These are phyloP conservation scores for Diatrype stigma DNA, from an alignment of 2,329 filamentous ascomycete genomes.

Conservation along the genomic window DNA sequence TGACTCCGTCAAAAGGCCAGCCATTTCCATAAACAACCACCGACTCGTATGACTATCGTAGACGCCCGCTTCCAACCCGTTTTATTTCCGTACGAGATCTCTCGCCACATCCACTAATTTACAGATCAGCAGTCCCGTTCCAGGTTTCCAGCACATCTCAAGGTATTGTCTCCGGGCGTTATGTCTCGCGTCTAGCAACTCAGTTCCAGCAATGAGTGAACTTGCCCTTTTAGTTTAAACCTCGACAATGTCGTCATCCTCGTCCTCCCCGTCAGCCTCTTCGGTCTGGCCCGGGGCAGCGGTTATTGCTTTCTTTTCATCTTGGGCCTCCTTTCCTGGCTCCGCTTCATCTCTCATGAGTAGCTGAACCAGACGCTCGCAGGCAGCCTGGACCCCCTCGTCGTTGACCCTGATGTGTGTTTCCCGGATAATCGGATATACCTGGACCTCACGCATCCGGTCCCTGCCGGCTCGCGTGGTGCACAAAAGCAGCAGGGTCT, in stretches of 20 bases:
- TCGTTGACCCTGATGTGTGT: slow-evolving; percentile 74
- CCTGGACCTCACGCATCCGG: slow-evolving; percentile 67
- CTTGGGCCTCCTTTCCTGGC: slow-evolving; percentile 32
- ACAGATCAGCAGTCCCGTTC: no score
- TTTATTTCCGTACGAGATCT: no score
- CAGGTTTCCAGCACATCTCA: no score
- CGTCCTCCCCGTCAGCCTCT: slow-evolving; percentile 33
- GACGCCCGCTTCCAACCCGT: no score
- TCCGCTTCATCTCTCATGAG: slow-evolving; percentile 74
- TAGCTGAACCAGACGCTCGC: slow-evolving; percentile 85
- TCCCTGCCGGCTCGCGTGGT: slow-evolving; percentile 74
- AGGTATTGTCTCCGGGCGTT: no score
- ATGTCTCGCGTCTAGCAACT: no score
- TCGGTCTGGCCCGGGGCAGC: slow-evolving; percentile 24
- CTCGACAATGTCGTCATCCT: slow-evolving; percentile 49
- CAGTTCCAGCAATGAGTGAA: no score
- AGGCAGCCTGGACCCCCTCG: slow-evolving; percentile 76
- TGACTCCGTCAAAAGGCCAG: no score
- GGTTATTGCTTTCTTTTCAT: slow-evolving; percentile 30
- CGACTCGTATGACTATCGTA: background rate
- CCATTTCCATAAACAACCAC: no score
- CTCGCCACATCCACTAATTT: no score
- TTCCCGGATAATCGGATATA: slow-evolving; percentile 87
- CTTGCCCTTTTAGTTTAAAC: no score
- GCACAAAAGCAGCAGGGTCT: slow-evolving; percentile 80